These are phyloP conservation scores for Heliocybe sulcata DNA, from an alignment of 1,284 basidiomycete genomes.

Conservation along the genomic window DNA sequence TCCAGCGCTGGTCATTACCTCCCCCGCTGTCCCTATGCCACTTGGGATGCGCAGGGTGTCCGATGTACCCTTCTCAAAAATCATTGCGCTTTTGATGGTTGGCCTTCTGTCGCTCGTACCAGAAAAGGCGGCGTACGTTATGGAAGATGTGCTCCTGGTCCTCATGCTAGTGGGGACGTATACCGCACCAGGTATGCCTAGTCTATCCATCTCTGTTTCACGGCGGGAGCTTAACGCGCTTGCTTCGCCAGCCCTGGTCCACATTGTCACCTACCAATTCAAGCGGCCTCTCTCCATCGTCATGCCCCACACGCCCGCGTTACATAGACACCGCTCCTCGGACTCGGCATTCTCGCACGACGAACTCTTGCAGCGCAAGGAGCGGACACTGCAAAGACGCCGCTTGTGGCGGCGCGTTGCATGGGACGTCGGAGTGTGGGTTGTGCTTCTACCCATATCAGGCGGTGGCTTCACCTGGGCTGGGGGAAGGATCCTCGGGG, in stretches of 20 bases:
- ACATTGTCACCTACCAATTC: conserved; percentile 63
- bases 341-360: conserved; percentile 29
- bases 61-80: conserved; percentile 41
- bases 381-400: conserved; percentile 58
- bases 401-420: conserved; percentile 55
- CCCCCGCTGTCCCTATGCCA: conserved; percentile 41
- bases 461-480: conserved; percentile 46
- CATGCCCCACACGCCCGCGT: conserved; percentile 31
- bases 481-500: conserved; percentile 34
- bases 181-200: conserved; percentile 43
- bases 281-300: conserved; percentile 63
- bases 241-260: conserved; percentile 38
- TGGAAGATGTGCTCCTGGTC: conserved; percentile 42
- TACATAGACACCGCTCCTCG: conserved; percentile 16
- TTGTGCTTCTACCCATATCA: conserved; percentile 46
- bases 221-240: background rate
- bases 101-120: conserved; percentile 38
- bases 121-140: conserved; percentile 20
- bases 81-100: conserved; percentile 29
- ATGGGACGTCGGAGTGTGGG: conserved; percentile 71
- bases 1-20: conserved; percentile 52
- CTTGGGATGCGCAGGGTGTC: conserved; percentile 31
- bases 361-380: conserved; percentile 68
- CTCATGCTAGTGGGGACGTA: conserved; percentile 48
- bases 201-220: background rate